These are phyloP conservation scores for Suhomyces yuchorum DNA, from an alignment of 1,139 yeast species.

Conservation along the genomic window DNA sequence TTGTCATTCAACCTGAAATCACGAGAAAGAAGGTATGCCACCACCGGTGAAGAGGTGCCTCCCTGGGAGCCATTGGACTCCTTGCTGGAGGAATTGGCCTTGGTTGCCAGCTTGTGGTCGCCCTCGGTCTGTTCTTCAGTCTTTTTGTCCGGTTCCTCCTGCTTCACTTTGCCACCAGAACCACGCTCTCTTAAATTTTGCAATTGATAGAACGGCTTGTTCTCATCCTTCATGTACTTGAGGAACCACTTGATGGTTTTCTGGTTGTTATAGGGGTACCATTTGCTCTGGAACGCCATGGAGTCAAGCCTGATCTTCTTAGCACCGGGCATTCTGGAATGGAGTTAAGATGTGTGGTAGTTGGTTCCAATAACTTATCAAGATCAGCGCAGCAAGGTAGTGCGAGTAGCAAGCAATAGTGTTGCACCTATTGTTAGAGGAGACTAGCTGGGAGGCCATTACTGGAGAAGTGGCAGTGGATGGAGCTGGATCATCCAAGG, in stretches of 20 bases:
- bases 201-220: constrained; percentile 24
- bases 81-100: neutral
- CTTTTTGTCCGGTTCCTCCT: neutral
- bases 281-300: constrained; percentile 8
- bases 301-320: constrained; percentile 5
- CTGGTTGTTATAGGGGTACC: constrained; percentile 20
- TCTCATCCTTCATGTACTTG: constrained; percentile 27
- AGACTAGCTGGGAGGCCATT: no score
- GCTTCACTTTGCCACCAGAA: neutral
- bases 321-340: constrained; percentile 1
- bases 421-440: neutral
- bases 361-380: neutral
- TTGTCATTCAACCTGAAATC: constrained; percentile 18
- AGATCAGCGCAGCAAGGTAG: constrained; percentile 1
- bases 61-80: neutral
- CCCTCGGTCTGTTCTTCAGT: neutral
- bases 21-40: constrained; percentile 15
- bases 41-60: constrained; percentile 1
- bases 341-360: neutral
- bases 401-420: neutral
- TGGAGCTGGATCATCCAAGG: no score
- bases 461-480: no score
- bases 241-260: constrained; percentile 16
- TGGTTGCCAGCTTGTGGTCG: neutral
- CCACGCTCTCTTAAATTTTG: constrained; percentile 4